phyloP scores from a whole-genome alignment of 352 stramenopile species.

The Globisporangium cylindrosporum region DNA sequence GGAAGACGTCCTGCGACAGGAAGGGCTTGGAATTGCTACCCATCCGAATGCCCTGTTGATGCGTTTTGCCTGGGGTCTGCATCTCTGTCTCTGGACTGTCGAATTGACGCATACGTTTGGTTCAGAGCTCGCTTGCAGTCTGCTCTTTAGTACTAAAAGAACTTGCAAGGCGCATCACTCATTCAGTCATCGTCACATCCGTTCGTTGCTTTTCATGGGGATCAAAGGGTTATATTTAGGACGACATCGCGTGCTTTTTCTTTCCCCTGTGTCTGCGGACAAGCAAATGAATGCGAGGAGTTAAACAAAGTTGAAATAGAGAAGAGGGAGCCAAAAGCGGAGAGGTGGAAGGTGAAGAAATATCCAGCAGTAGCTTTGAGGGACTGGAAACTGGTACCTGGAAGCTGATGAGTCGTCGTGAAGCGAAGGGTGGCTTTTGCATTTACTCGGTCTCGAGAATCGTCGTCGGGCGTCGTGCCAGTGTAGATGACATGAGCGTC shows the following conservation, averaged over 20 bases:
- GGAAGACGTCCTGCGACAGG: conserved; percentile 64
- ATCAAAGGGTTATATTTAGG: conserved; percentile 2
- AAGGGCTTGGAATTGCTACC: conserved; percentile 25
- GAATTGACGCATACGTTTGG: neutral
- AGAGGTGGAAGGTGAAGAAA: neutral
- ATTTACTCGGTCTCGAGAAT: conserved; percentile 38
- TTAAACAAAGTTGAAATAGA: neutral
- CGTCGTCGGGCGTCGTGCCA: conserved; percentile 50
- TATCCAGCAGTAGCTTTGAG: neutral
- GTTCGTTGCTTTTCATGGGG: neutral
- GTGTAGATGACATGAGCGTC: conserved; percentile 60
- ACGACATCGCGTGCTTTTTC: neutral
- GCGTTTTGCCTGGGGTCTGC: neutral
- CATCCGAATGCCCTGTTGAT: neutral
- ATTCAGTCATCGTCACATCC: neutral
- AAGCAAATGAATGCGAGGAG: neutral
- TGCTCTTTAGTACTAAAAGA: neutral
- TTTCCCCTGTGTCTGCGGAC: neutral
- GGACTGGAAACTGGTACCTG: neutral
- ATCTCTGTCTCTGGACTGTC: neutral
- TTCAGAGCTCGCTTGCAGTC: neutral
- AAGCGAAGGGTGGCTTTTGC: neutral
- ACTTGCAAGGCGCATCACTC: neutral
- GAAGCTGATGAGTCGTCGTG: no score
- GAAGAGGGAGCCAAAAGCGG: neutral